Evolutionary conservation across 78 protist genomes (phyloP), one percentile per base, ranked within the genome.

Genomic region (Pigoraptor vietnamica): DNA sequence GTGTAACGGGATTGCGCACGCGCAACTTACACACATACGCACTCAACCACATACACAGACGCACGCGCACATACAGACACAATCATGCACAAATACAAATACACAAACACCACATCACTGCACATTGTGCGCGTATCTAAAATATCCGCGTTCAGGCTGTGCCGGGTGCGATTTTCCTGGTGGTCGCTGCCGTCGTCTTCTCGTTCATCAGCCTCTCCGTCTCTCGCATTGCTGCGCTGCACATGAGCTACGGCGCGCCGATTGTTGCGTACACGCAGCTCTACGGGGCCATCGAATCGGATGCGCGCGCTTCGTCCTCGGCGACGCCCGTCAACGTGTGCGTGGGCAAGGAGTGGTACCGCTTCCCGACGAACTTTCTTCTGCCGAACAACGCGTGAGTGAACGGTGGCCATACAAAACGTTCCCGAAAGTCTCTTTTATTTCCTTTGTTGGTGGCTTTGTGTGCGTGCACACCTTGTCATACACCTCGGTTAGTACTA

Each of bases 341-440:
- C 87, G 94, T 97, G 36, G 98, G 98, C 29, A 95, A 96, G 81
- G 98, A 96, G 92, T 97, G 98, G 99, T 95, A 97, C 91, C 86
- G 98, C 79, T 98, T 96, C 87, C 98, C 97, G 35, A 81, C 95
- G 23, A 88, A 93, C 88, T 98, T 95, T 93, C 96, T 96, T 90
- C 37, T 97, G n/a, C 98, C 98, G 35, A 0, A 0, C n/a, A 1
- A 37, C 36, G 48, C 40, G 37, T 88, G 0, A 24, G 32, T 9
- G 10, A 56, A 19, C 21, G 2, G 37, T 25, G 34, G 35, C 21
- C n/a, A 79, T 25, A 25, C 35, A 19, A 14, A 25, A 14, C 2
- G 25, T 19, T 14, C 2, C 56, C 2, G 25, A 40, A 2, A 40
- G 25, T 19, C 56, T 19, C 56, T 19, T 14, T 19, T 14, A 40